Conservation (phyloP, 2,329 filamentous ascomycete genomes). For the Cladophialophora psammophila region DNA sequence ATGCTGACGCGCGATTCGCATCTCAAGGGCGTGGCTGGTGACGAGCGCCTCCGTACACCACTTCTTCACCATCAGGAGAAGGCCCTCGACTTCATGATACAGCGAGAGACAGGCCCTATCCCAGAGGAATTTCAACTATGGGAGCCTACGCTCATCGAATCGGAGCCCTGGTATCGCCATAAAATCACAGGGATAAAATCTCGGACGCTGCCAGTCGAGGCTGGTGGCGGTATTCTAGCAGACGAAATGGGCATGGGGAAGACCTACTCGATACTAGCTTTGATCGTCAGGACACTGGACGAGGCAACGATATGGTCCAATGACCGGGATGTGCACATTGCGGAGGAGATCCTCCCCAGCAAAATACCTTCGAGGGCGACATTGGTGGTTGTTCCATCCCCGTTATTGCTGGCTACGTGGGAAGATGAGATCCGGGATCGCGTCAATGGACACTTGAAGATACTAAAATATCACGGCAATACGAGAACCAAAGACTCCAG, state of each 20-base stretch:
- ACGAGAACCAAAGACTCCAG: conserved; percentile 41
- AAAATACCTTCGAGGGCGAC: conserved; percentile 48
- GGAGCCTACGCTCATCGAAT: conserved; percentile 38
- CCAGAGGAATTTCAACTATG: conserved; percentile 43
- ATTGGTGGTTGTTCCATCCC: conserved; percentile 54
- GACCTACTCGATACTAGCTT: conserved; percentile 60
- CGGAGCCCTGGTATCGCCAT: conserved; percentile 45
- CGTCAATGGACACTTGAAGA: not conserved
- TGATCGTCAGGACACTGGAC: conserved; percentile 55
- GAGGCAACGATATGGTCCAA: conserved; percentile 49
- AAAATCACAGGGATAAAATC: conserved; percentile 49
- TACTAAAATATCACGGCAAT: conserved; percentile 49
- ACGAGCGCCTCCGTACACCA: conserved; percentile 15
- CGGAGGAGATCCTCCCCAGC: not conserved
- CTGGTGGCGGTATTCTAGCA: conserved; percentile 60
- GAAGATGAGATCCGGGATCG: conserved; percentile 4
- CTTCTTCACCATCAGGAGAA: conserved; percentile 31
- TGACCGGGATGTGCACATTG: conserved; percentile 19
- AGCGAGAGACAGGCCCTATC: conserved; percentile 43
- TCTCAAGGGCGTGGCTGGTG: conserved; percentile 20
- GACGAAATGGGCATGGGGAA: conserved; percentile 71
- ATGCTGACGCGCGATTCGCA: conserved; percentile 25
- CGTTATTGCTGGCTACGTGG: conserved; percentile 5
- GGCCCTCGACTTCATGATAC: conserved; percentile 34
- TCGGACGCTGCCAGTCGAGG: conserved; percentile 39